A percentile compares a stretch with the other conserved stretches of the same genome.
Conservation (phyloP, 169 alveolate species). For the Eimeria necatrix region DNA sequence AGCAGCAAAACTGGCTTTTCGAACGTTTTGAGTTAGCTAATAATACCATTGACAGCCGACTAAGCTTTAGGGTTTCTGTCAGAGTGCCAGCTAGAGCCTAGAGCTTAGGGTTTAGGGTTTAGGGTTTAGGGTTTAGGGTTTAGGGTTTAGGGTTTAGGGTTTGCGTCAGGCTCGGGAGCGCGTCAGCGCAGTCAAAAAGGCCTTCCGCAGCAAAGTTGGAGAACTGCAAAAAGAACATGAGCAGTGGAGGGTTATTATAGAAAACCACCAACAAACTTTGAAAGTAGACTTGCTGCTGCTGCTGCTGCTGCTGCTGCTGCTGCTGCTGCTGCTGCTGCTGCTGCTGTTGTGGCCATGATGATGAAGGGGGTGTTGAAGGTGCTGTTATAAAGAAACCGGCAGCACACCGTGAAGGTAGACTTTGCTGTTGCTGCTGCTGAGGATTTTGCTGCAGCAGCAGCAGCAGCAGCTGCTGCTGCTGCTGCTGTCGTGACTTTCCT, state of each 20-base stretch:
- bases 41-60: too few relatives aligned
- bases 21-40: too few relatives aligned
- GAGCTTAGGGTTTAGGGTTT: not conserved
- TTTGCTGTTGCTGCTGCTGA: not conserved
- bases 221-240: constrained; percentile 18
- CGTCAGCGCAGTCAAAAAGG: not conserved
- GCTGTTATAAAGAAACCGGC: not conserved
- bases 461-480: not conserved
- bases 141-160: not conserved
- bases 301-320: not conserved
- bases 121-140: not conserved
- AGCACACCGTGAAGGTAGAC: not conserved
- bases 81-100: too few relatives aligned
- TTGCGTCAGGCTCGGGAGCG: constrained; percentile 1
- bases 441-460: not conserved
- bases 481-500: not conserved
- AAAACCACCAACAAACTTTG: not conserved
- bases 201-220: not conserved
- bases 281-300: not conserved
- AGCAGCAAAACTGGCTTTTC: too few relatives aligned
- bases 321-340: not conserved
- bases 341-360: too few relatives aligned
- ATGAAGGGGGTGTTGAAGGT: too few relatives aligned
- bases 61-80: too few relatives aligned
- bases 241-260: not conserved